Base-by-base conservation (phyloP, 108 stramenopile species). In the Cyclotella atomus region DNA sequence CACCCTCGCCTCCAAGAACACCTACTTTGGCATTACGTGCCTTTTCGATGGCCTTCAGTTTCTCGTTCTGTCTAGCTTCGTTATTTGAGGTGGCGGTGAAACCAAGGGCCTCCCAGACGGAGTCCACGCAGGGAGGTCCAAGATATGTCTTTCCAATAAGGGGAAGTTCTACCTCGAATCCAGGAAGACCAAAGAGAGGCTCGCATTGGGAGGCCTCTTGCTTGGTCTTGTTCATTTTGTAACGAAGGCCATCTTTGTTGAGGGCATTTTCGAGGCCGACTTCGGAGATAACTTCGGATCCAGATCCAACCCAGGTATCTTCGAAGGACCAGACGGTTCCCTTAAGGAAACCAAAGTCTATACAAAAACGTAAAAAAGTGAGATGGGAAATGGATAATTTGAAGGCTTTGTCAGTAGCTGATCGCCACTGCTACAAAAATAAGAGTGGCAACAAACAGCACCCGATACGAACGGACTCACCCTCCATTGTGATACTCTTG, bases 21-120 rank as follows among this genome's bases (percentile, higher is more conserved):
- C 92, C 92, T 28, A 61, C 70, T 65, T 82, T 89, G 65, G 91
- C 83, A 24, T 20, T 57, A 43, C 88, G 89, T 52, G 90, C 89
- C 82, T 89, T 88, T 44, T 88, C 93, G 66, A 94, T 88, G 35
- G 93, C 93, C 77, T 89, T 89, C 15, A 90, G 57, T 81, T 95
- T 95, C 70, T 91, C 93, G 34, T 75, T 45, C 83, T 92, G 93
- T 38, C 91, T 88, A 49, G 93, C 93, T 35, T 87, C 89, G 73
- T 95, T 95, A 85, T 92, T 95, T 30, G 89, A 91, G 32, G 93
- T 95, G 64, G 93, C 93, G 28, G 93, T 95, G 86, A 95, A 95
- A 23, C 93, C 93, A 29, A 95, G 10, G 43, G 93, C 93, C 67
- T 95, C 93, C 91, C 91, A 95, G 79, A 95, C 84, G 68, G 70